Evolutionary conservation across 2,329 filamentous ascomycete species (phyloP), one percentile per base, ranked within the genome.

Genomic region (Diplodia intermedia): DNA sequence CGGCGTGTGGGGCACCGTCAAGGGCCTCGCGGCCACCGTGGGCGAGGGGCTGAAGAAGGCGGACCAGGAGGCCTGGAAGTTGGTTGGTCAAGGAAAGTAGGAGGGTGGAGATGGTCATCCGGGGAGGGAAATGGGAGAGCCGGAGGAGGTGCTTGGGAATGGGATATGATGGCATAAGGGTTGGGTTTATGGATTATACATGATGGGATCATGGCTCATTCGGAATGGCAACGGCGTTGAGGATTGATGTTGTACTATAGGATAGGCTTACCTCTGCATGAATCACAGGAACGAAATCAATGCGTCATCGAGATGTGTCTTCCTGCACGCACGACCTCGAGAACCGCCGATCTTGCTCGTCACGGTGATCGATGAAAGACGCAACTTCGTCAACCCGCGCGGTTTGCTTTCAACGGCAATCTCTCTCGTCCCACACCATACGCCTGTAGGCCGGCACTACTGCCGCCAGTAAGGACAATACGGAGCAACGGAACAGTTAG

Each of bases 1-100:
- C 38, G 74, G 73, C 9, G 75, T 77, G 11, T 78, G 75, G 26
- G 73, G 72, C 8, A 72, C 74, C 60, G 77, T 70, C 70, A 80
- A 71, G 79, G 78, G 71, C 67, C 73, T 74, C 70, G 71, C 72
- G 71, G 77, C 68, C 29, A 81, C 77, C 70, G 77, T 76, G 29
- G 67, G 67, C 20, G 53, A 69, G 67, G 53, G 53, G 8, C n/a
- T 69, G 67, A 66, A 65, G 67, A 69, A 43, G 54, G 67, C 50
- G 20, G 67, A 69, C 18, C 40, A 54, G 61, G 67, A 66, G 61
- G 67, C 62, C 60, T 69, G 67, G 67, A 54, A 49, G 61, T 61
- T 65, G 60, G 67, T 65, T 14, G 54, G 52, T 4, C 26, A 26
- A 1, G 66, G 43, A 31, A 65, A 52, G 50, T 65, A 38, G 31